phyloP scores from a whole-genome alignment of 306 rosid species.

The Sechiopsis laciniata region DNA sequence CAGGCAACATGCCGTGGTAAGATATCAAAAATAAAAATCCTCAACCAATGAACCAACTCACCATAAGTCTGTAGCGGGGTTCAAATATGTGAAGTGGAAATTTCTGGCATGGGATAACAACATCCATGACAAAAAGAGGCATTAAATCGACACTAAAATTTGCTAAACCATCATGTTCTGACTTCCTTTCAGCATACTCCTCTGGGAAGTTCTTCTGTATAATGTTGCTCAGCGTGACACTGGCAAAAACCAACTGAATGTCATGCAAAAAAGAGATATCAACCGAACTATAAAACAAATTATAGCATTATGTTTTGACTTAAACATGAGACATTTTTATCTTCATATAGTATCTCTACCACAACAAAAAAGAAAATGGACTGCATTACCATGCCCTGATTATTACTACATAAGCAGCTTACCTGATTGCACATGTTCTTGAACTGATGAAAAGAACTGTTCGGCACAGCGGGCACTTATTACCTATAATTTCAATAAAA shows the following conservation, averaged over 20 bases:
- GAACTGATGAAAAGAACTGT: constrained; percentile 88
- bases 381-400: background rate
- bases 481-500: constrained; percentile 55
- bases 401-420: constrained; percentile 25
- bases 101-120: constrained; percentile 84
- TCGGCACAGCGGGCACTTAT: constrained; percentile 98
- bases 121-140: constrained; percentile 99
- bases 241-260: constrained; percentile 35
- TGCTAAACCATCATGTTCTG: constrained; percentile 62
- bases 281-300: constrained; percentile 11
- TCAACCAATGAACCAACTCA: constrained; percentile 40
- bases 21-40: constrained; percentile 10
- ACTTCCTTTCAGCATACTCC: constrained; percentile 88
- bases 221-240: constrained; percentile 88
- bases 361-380: background rate
- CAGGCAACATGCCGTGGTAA: background rate
- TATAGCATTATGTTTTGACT: constrained; percentile 6
- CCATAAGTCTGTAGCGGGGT: constrained; percentile 98
- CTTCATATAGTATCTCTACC: background rate
- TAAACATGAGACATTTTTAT: constrained; percentile 6
- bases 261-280: constrained; percentile 22
- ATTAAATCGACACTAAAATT: constrained; percentile 67
- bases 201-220: constrained; percentile 85
- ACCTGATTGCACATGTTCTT: constrained; percentile 81
- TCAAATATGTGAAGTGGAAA: constrained; percentile 91